Evolutionary conservation across 2,329 filamentous ascomycete species (phyloP).

Genomic region (Talaromyces rugulosus): DNA sequence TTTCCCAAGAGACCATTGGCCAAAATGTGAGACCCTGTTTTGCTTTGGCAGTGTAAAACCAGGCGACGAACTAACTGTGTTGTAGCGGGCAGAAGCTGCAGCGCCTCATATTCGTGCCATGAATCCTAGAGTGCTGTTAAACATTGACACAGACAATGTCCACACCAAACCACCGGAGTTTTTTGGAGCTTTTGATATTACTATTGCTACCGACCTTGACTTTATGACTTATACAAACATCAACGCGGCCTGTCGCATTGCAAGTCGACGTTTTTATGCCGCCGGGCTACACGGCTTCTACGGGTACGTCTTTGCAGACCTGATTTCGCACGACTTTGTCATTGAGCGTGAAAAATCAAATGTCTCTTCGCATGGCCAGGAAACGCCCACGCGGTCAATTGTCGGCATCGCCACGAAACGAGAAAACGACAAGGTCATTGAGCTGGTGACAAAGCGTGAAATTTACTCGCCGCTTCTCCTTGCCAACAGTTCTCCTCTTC

Average conservation of each 20-base stretch:
- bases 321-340: conserved; percentile 85
- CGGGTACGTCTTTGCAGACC: conserved; percentile 90
- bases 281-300: conserved; percentile 84
- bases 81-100: conserved; percentile 71
- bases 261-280: conserved; percentile 80
- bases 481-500: conserved; percentile 73
- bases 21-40: conserved; percentile 54
- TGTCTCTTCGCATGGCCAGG: conserved; percentile 57
- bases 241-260: conserved; percentile 79
- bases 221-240: conserved; percentile 70
- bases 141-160: conserved; percentile 65
- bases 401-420: conserved; percentile 66
- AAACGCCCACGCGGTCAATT: conserved; percentile 75
- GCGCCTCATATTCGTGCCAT: conserved; percentile 73
- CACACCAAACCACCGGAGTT: conserved; percentile 66
- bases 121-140: conserved; percentile 80
- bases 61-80: conserved; percentile 14
- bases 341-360: conserved; percentile 84
- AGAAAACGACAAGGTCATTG: conserved; percentile 67
- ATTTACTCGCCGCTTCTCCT: conserved; percentile 82
- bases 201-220: conserved; percentile 85
- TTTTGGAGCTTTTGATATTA: conserved; percentile 74
- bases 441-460: conserved; percentile 88
- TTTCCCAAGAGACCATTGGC: conserved; percentile 68
- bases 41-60: neutral